Conservation (phyloP, 805 yeast species). For the Wickerhamiella dianesei region DNA sequence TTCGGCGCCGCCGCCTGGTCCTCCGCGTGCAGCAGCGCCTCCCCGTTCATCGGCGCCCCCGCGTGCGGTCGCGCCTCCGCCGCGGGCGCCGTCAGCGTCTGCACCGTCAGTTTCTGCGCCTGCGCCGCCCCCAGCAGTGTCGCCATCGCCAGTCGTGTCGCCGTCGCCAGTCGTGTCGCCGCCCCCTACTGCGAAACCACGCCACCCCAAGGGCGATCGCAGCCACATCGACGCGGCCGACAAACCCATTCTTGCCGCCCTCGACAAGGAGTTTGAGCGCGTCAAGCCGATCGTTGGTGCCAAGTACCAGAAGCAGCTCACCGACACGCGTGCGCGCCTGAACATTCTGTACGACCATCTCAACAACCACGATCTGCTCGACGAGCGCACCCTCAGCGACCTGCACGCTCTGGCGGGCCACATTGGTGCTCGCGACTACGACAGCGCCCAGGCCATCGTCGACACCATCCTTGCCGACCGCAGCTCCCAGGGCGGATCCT, state of each 20-base stretch:
- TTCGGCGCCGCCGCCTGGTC: slow-evolving; percentile 22
- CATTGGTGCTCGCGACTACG: slow-evolving; percentile 41
- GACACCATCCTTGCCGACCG: slow-evolving; percentile 49
- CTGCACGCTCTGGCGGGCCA: slow-evolving; percentile 39
- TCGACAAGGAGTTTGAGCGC: slow-evolving; percentile 41
- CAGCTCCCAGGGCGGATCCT: slow-evolving; percentile 67
- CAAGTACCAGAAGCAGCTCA: slow-evolving; percentile 54
- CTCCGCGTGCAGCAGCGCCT: slow-evolving; percentile 9
- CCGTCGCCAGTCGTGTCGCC: slow-evolving; percentile 21
- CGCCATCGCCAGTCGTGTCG: slow-evolving; percentile 16
- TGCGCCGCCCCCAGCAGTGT: slow-evolving; percentile 21
- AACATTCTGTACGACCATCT: slow-evolving; percentile 63
- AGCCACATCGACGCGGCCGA: slow-evolving; percentile 49
- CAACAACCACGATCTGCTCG: slow-evolving; percentile 54
- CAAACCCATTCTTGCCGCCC: slow-evolving; percentile 42
- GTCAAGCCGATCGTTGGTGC: slow-evolving; percentile 67
- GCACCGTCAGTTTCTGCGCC: slow-evolving; percentile 21
- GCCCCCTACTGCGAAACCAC: slow-evolving; percentile 18
- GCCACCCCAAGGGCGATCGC: slow-evolving; percentile 51
- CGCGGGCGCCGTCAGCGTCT: slow-evolving; percentile 20
- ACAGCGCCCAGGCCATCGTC: slow-evolving; percentile 38
- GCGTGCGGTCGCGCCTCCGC: slow-evolving; percentile 5
- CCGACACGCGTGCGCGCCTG: slow-evolving; percentile 73
- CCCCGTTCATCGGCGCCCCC: slow-evolving; percentile 3
- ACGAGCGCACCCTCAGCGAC: slow-evolving; percentile 40